Evolutionary conservation across 1,139 yeast genomes (phyloP), one percentile per base, ranked within the genome.

Genomic region (Geotrichum fermentans): DNA sequence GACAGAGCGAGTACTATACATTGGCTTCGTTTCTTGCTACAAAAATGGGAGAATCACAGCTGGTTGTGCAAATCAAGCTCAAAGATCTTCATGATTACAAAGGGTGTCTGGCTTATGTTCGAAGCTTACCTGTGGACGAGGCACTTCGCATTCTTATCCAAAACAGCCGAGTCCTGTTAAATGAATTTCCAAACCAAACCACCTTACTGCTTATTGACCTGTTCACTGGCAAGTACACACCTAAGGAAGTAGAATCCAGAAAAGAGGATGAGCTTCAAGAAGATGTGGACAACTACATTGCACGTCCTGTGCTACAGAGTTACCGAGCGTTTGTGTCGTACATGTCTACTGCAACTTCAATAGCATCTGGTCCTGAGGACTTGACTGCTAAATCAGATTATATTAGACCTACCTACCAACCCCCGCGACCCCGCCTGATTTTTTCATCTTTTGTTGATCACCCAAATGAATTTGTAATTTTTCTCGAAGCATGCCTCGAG

Each of bases 401-500:
- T 4, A 52, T 56, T n/a, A 63, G 64, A 26, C 92, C 95, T 1
- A 86, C 96, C 0, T 90, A 90, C 62, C 82, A 84, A 51, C 97
- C 97, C 1, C 98, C 99, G 1, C 77, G 82, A 49, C 97, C 98
- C 2, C 77, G 90, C 47, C 72, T 92, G 38, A 86, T 92, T 2
- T 94, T 89, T 62, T 81, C 95, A 1, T 80, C 95, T 1, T 94
- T 92, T 64, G 79, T 86, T 14, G 79, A 83, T 59, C 88, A 85
- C 61, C 89, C 95, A 0, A 78, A 82, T 60, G 94, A 90, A 60
- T 90, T 92, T 73, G 95, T 90, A 17, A 85, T 87, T n/a, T 90
- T 94, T 57, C 68, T 92, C 50, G 98, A 92, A 62, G 97, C 97
- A 0, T 88, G 97, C 60, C 70, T 89, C 16, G 88, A 83, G 57